Base-by-base conservation (phyloP, 768 basidiomycete species). In the Cystofilobasidium ferigula region DNA sequence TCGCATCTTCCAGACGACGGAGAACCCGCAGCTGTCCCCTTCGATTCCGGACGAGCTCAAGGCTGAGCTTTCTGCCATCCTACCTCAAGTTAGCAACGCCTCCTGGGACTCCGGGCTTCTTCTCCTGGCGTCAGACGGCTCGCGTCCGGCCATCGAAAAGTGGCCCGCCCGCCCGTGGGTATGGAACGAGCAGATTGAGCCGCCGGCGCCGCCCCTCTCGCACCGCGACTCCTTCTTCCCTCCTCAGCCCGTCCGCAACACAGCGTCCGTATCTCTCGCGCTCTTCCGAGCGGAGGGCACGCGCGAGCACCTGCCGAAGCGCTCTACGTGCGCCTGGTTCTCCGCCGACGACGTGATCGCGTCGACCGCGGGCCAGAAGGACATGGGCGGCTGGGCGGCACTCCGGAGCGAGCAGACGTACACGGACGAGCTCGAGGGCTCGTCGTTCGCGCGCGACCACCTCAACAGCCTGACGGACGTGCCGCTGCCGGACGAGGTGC, bases 201-300 rank as follows among this genome's bases (percentile, higher is more conserved):
- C 67, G 16, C 36, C 62, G 1, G n/a, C 43, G 3, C 20, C 36
- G 5, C 24, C n/a, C 5, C 47, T 36, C 12, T 34, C 58, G 13
- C 64, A 67, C 42, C 61, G 48, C 32, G 57, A 62, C 4, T n/a
- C 61, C 18, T 68, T 57, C 57, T 35, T 35, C 3, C 35, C 62
- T 10, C 8, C 16, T 6, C 36, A 59, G 26, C 20, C 35, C 16
- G 36, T 68, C 14, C 62, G 48, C 42, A 62, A 62, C 47, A 51
- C 42, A 18, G 42, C 61, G 10, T 47, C 61, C 0, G 22, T 68
- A 34, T 34, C 35, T 10, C 47, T 68, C 26, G 12, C 45, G 2
- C 57, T 62, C 28, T 68, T 68, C 45, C 36, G 35, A 13, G 61
- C 60, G 3, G 67, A 68, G 28, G 60, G 53, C 34, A 68, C 67